Percentiles rank a stretch among this genome's conserved stretches.
phyloP scores from a whole-genome alignment of 176 grass and related monocot species.

The Oryza punctata region DNA sequence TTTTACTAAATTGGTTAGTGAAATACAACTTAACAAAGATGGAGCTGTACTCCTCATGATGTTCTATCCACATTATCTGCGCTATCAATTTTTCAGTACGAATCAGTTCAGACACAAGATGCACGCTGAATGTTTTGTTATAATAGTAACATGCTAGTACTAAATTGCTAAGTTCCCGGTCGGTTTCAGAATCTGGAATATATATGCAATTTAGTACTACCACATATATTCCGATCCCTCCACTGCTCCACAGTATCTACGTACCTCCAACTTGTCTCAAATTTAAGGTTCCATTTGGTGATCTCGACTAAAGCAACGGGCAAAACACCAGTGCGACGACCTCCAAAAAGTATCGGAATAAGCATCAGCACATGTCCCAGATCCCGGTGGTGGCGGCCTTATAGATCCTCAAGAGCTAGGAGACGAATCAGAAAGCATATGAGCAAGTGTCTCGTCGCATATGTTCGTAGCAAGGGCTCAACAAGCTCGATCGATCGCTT shows the following conservation, averaged over 20 bases:
- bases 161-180: too few species aligned
- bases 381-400: slow-evolving; percentile 40
- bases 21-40: too few species aligned
- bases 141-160: not conserved
- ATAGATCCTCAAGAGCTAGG: slow-evolving; percentile 41
- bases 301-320: not conserved
- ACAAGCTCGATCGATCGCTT: not conserved
- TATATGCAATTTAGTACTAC: too few species aligned
- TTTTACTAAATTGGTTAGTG: too few species aligned
- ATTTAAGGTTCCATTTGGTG: slow-evolving; percentile 44
- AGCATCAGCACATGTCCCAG: not conserved
- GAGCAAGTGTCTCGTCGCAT: slow-evolving; percentile 52
- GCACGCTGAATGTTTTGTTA: not conserved
- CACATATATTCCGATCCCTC: not conserved
- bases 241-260: not conserved
- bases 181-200: not conserved
- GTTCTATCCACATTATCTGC: not conserved
- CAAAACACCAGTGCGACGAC: not conserved
- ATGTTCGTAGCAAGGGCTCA: slow-evolving; percentile 32
- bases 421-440: slow-evolving; percentile 1
- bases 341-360: slow-evolving; percentile 20
- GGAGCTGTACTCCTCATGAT: not conserved
- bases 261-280: slow-evolving; percentile 14
- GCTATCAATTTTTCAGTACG: not conserved
- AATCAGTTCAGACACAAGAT: not conserved